A percentile compares a stretch with the other conserved stretches of the same genome.
phyloP scores from a whole-genome alignment of 225 moss, liverwort and hornwort genomes.

The Neckera pumila region DNA sequence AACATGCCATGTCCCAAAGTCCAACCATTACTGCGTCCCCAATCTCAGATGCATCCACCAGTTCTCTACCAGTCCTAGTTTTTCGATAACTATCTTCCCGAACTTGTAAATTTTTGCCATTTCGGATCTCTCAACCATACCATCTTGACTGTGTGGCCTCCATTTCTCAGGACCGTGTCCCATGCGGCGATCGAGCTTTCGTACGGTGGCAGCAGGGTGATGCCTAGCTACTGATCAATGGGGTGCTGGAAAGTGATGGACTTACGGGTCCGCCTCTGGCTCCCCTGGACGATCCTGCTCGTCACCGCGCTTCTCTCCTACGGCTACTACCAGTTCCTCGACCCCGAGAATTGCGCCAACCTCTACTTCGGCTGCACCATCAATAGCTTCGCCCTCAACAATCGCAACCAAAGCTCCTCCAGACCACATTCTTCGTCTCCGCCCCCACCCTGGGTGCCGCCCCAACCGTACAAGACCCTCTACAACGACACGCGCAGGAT shows the following conservation, averaged over 20 bases:
- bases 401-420: background rate
- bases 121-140: background rate
- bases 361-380: constrained; percentile 1
- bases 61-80: background rate
- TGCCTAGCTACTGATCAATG: background rate
- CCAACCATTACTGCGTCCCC: too few species aligned
- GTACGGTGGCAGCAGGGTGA: background rate
- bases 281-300: constrained; percentile 20
- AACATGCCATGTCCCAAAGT: background rate
- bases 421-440: background rate
- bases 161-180: background rate
- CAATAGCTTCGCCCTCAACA: background rate
- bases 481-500: constrained; percentile 34
- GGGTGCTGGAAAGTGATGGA: constrained; percentile 29
- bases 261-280: constrained; percentile 7
- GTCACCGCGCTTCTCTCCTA: background rate
- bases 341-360: background rate
- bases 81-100: background rate
- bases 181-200: background rate
- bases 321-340: constrained; percentile 13
- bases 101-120: background rate
- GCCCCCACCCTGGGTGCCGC: background rate
- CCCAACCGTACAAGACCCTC: background rate
- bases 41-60: background rate
- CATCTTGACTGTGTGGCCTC: background rate